These are phyloP conservation scores for Auxenochlorella protothecoides DNA, from an alignment of 139 green algal genomes.

Conservation along the genomic window DNA sequence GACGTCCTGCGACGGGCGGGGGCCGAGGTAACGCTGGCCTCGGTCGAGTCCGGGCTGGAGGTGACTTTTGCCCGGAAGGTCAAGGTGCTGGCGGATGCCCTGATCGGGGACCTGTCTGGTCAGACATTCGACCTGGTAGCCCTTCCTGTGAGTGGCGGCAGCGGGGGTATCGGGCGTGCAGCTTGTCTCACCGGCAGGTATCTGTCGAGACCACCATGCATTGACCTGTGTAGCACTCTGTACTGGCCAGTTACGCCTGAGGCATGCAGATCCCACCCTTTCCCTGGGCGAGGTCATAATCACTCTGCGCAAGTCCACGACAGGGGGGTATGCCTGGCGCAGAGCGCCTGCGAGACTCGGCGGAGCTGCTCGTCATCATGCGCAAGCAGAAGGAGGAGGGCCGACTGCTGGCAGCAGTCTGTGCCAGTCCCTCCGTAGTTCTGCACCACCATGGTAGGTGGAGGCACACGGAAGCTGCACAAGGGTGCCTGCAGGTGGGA, in stretches of 20 bases:
- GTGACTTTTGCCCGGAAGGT: constrained; percentile 61
- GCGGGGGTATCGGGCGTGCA: not conserved
- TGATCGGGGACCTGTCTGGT: constrained; percentile 32
- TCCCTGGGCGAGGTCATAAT: not conserved
- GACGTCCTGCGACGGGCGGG: constrained; percentile 84
- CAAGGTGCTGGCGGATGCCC: constrained; percentile 69
- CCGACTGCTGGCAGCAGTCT: constrained; percentile 78
- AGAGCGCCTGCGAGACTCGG: constrained; percentile 66
- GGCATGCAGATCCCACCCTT: not conserved
- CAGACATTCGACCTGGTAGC: constrained; percentile 74
- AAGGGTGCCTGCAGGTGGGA: no score
- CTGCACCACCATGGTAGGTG: constrained; percentile 52
- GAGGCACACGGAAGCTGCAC: no score
- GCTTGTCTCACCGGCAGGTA: not conserved
- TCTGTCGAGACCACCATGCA: not conserved
- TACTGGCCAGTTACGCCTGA: no score
- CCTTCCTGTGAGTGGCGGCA: constrained; percentile 45
- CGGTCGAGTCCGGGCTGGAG: constrained; percentile 48
- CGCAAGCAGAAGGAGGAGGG: constrained; percentile 35
- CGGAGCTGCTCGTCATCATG: constrained; percentile 45
- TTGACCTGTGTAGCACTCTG: no score
- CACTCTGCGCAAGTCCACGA: not conserved
- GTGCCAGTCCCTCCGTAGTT: constrained; percentile 84
- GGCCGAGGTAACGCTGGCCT: constrained; percentile 66
- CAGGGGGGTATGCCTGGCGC: constrained; percentile 91